Evolutionary conservation across 495 filamentous ascomycete genomes (phyloP).

Genomic region (Tuber magnatum): DNA sequence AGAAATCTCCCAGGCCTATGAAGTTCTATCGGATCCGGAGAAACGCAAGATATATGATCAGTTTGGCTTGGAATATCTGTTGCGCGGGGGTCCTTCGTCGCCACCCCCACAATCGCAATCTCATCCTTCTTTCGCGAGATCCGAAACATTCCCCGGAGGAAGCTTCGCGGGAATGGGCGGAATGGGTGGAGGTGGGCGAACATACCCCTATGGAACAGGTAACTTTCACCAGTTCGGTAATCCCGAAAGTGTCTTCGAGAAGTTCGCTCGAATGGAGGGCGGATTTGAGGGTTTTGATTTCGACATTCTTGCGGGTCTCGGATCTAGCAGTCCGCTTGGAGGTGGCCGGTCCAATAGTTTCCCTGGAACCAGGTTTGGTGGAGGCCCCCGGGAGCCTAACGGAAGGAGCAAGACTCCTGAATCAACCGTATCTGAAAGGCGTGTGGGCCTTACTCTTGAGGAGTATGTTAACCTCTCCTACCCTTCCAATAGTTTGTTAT

Average conservation of each 20-base stretch:
- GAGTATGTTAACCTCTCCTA: slow-evolving; percentile 47
- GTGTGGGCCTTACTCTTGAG: slow-evolving; percentile 72
- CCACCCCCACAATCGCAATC: slow-evolving; percentile 49
- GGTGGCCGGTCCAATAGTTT: slow-evolving; percentile 41
- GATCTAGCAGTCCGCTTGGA: slow-evolving; percentile 43
- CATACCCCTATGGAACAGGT: slow-evolving; percentile 23
- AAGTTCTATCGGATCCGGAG: slow-evolving; percentile 94
- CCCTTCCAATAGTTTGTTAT: not conserved
- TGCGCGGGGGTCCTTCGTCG: slow-evolving; percentile 69
- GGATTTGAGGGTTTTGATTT: slow-evolving; percentile 47
- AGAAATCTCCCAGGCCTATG: slow-evolving; percentile 92
- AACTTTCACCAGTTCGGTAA: slow-evolving; percentile 58
- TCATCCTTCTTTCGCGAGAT: slow-evolving; percentile 53
- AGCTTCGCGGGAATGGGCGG: slow-evolving; percentile 43
- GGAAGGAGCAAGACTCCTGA: slow-evolving; percentile 58
- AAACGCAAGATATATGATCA: slow-evolving; percentile 95
- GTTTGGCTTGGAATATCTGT: slow-evolving; percentile 84
- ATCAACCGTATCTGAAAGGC: slow-evolving; percentile 80
- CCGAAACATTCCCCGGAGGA: slow-evolving; percentile 51
- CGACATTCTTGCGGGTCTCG: slow-evolving; percentile 45
- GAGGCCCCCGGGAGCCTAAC: slow-evolving; percentile 34
- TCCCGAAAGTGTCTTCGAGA: slow-evolving; percentile 74
- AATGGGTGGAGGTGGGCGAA: slow-evolving; percentile 36
- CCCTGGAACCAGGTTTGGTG: slow-evolving; percentile 23
- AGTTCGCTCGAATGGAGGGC: slow-evolving; percentile 59